phyloP scores from a whole-genome alignment of 176 grass and related monocot species.

The Elaeis guineensis region DNA sequence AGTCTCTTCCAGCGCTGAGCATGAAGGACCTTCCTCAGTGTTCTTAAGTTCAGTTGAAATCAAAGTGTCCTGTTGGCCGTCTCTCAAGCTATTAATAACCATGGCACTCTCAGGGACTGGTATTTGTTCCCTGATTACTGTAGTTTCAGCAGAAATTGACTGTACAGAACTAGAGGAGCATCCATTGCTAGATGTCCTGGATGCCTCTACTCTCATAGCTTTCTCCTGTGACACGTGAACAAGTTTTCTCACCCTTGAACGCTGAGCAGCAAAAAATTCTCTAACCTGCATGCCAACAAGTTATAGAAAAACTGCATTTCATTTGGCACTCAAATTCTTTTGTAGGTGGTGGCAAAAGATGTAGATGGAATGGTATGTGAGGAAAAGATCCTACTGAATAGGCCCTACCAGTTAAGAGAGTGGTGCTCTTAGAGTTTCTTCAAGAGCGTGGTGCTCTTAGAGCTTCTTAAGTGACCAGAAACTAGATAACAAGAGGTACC shows the following conservation, averaged over 20 bases:
- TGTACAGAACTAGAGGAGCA: conserved; percentile 28
- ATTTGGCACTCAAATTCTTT: too few species aligned
- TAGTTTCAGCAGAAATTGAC: conserved; percentile 29
- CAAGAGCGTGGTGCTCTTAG: too few species aligned
- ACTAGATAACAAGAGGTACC: too few species aligned
- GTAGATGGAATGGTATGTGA: too few species aligned
- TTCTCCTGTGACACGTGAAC: conserved; percentile 68
- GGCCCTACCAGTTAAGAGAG: too few species aligned
- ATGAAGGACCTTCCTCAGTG: conserved; percentile 21
- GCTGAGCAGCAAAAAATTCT: conserved; percentile 81
- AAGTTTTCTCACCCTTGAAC: conserved; percentile 74
- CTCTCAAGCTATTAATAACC: conserved; percentile 14
- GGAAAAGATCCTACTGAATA: too few species aligned
- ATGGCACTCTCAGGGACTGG: conserved; percentile 7
- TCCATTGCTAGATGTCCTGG: conserved; percentile 19
- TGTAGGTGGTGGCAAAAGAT: too few species aligned
- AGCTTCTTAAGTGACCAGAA: too few species aligned
- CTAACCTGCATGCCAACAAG: conserved; percentile 33
- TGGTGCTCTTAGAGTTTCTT: too few species aligned
- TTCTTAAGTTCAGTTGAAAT: conserved; percentile 32
- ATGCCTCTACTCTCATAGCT: conserved; percentile 36
- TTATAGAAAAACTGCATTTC: too few species aligned
- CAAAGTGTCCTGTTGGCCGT: conserved; percentile 9
- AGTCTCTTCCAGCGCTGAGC: conserved; percentile 28
- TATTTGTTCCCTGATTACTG: conserved; percentile 28